Evolutionary conservation across 2,329 filamentous ascomycete species (phyloP).

Genomic region (Pyrenophora graminea): DNA sequence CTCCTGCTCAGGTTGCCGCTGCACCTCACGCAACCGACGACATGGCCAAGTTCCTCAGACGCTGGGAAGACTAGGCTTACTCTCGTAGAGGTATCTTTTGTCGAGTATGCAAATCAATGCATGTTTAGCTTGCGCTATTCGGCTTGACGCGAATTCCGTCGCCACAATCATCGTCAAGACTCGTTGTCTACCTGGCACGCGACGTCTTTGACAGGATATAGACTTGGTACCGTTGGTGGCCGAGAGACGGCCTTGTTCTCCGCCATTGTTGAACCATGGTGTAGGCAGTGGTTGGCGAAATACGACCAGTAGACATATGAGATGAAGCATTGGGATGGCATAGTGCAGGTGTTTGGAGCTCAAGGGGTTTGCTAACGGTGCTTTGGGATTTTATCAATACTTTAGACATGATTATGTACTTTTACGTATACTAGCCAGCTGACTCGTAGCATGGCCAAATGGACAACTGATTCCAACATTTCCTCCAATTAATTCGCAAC

Average conservation of each 20-base stretch:
- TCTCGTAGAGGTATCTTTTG: neutral
- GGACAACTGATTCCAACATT: no score
- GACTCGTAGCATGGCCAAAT: constrained; percentile 1
- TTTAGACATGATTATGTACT: constrained; percentile 15
- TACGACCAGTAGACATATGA: neutral
- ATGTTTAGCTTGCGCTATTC: neutral
- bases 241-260: no score
- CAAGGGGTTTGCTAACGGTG: constrained; percentile 2
- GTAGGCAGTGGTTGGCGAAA: no score
- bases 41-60: constrained; percentile 61
- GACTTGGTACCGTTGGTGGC: neutral
- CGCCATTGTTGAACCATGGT: no score
- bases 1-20: constrained; percentile 55
- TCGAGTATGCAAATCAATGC: neutral
- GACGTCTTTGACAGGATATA: neutral
- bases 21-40: constrained; percentile 56
- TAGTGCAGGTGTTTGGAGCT: constrained; percentile 15
- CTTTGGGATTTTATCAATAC: neutral
- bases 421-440: constrained; percentile 4
- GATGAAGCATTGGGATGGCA: constrained; percentile 1
- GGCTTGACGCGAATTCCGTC: neutral
- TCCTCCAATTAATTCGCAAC: no score
- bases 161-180: neutral
- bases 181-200: neutral
- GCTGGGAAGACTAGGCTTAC: constrained; percentile 60